A percentile compares a stretch with the other conserved stretches of the same genome.
Evolutionary conservation across 1,284 basidiomycete genomes (phyloP).

Genomic region (Fomitopsis schrenkii): DNA sequence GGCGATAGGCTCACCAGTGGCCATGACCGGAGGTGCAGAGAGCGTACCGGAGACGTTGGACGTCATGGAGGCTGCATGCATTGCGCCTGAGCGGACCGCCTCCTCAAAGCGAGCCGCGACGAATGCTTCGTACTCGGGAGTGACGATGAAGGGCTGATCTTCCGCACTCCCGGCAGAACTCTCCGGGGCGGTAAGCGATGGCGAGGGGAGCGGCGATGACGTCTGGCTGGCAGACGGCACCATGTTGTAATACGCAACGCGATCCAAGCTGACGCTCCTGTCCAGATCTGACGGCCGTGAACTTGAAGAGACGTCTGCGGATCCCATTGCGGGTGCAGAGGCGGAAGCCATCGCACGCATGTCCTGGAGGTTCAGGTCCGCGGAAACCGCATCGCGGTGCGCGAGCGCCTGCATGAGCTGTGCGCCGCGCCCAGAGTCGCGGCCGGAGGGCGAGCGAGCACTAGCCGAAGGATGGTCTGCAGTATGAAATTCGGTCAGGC

Average conservation of each 20-base stretch:
- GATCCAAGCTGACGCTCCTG: background rate
- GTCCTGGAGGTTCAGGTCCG: background rate
- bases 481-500: slow-evolving; percentile 18
- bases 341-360: background rate
- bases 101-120: slow-evolving; percentile 25
- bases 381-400: background rate
- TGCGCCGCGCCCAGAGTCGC: background rate
- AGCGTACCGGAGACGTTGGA: background rate
- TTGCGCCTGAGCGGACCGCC: slow-evolving; percentile 24
- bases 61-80: slow-evolving; percentile 21
- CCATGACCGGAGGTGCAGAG: background rate
- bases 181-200: slow-evolving; percentile 11
- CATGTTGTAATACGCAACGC: slow-evolving; percentile 12
- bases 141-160: slow-evolving; percentile 29
- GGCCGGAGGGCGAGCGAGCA: background rate
- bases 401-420: slow-evolving; percentile 2
- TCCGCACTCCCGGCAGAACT: slow-evolving; percentile 13
- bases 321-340: background rate
- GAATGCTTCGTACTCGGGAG: slow-evolving; percentile 27
- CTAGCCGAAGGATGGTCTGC: background rate
- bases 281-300: background rate
- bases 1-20: background rate
- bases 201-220: slow-evolving; percentile 14
- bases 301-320: background rate
- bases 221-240: slow-evolving; percentile 14